Base-by-base conservation (phyloP, 2,329 filamentous ascomycete genomes). In the Ophiostoma quercus region DNA sequence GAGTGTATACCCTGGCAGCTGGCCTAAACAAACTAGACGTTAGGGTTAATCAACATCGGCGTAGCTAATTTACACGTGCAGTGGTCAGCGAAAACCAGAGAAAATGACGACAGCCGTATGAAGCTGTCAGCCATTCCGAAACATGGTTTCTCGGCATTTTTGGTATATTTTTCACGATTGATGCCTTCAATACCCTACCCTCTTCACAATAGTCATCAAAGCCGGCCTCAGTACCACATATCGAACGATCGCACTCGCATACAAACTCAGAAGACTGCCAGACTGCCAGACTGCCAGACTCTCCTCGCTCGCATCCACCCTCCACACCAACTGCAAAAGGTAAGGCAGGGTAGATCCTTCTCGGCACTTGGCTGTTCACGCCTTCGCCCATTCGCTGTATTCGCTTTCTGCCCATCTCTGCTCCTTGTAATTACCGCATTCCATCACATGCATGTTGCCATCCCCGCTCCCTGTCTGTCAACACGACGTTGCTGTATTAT, bases 321-420 rank as follows among this genome's bases (percentile, higher is more conserved):
- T 62, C 14, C 29, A 62, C 57, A 62, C 37, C 39, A 51, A 63
- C 60, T 63, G 51, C 70, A 71, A 73, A 69, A 68, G 74, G 73
- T 69, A 74, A 73, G 73, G 74, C 69, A 72, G 22, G 60, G 73
- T 66, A 69, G 74, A 74, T 75, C 74, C 60, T 25, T 67, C 66
- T 72, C 71, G 71, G 71, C 71, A 72, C 67, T 72, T 72, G 54
- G 19, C 63, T 39, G 16, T 37, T 62, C 51, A 37, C 8, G 34
- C 9, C 34, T 54, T 41, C 32, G 39, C 60, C 8, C 11, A 65
- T 43, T 43, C 60, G 19, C 41, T 25, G 51, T 34, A 22, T 39
- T 37, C 12, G 57, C 37, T 57, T 29, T 29, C 32, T 12, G 32
- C 14, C 54, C 60, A 5, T 63, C n/a, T 67, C 66, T 25, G 39